Conservation (phyloP, 768 basidiomycete genomes). For the Omphalotus guepiniiformis region DNA sequence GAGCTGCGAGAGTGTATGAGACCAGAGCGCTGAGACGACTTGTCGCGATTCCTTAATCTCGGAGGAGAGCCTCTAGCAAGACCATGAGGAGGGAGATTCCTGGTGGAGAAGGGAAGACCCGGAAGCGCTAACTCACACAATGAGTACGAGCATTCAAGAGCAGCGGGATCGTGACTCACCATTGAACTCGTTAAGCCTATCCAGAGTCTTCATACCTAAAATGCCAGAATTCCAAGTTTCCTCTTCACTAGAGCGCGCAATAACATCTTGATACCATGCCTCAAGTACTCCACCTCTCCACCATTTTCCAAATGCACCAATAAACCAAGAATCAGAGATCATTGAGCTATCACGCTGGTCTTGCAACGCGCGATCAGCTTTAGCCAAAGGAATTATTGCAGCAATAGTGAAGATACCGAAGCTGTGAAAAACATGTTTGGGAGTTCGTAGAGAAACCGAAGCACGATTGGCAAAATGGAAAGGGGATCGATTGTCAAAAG, state of each 20-base stretch:
- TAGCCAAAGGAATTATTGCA: slow-evolving; percentile 57
- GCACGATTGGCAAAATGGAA: slow-evolving; percentile 93
- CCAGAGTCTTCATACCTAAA: slow-evolving; percentile 67
- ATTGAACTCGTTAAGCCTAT: slow-evolving; percentile 62
- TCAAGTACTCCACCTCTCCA: slow-evolving; percentile 82
- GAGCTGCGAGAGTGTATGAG: slow-evolving; percentile 49
- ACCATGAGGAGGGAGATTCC: slow-evolving; percentile 39
- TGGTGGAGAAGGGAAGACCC: slow-evolving; percentile 52
- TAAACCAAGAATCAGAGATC: slow-evolving; percentile 79
- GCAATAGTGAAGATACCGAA: slow-evolving; percentile 89
- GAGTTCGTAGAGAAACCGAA: slow-evolving; percentile 88
- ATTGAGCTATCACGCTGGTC: slow-evolving; percentile 41
- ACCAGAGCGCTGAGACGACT: slow-evolving; percentile 39
- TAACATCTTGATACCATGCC: slow-evolving; percentile 71
- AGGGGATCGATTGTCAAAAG: slow-evolving; percentile 38
- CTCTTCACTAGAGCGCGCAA: slow-evolving; percentile 59
- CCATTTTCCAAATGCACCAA: slow-evolving; percentile 90
- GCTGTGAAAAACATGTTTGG: slow-evolving; percentile 80
- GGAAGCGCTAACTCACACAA: slow-evolving; percentile 10
- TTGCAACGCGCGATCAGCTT: slow-evolving; percentile 23
- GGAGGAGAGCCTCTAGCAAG: slow-evolving; percentile 48
- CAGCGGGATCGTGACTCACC: slow-evolving; percentile 36
- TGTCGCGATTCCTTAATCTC: slow-evolving; percentile 54
- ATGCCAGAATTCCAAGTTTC: slow-evolving; percentile 79
- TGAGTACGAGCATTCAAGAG: slow-evolving; percentile 5